Evolutionary conservation across 768 basidiomycete genomes (phyloP).

Genomic region (Lactarius deliciosus): DNA sequence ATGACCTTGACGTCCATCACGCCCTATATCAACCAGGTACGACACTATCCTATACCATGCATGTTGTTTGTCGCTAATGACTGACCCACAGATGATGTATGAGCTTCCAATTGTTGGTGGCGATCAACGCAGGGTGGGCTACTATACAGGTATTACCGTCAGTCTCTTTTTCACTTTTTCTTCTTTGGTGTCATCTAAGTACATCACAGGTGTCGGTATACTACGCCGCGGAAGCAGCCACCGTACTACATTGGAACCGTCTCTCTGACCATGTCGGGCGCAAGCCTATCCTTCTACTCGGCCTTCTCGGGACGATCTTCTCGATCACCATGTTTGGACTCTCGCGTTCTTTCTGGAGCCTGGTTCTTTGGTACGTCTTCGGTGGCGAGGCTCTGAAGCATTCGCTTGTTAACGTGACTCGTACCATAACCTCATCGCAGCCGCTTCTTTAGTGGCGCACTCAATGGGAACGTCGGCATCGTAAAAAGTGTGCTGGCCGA

Average conservation of each 20-base stretch:
- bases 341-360: constrained; percentile 36
- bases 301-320: constrained; percentile 36
- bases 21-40: constrained; percentile 50
- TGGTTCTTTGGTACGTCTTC: constrained; percentile 31
- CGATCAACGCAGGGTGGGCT: constrained; percentile 46
- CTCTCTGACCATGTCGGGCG: constrained; percentile 48
- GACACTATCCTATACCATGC: not conserved
- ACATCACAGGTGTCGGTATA: constrained; percentile 44
- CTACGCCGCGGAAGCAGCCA: constrained; percentile 46
- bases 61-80: not conserved
- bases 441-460: not conserved
- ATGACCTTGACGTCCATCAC: constrained; percentile 36
- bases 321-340: constrained; percentile 40
- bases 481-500: constrained; percentile 72
- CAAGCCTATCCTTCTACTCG: constrained; percentile 44
- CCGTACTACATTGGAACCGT: constrained; percentile 47
- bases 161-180: constrained; percentile 29
- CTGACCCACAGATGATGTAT: constrained; percentile 39
- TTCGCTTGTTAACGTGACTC: not conserved
- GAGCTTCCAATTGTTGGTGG: constrained; percentile 45
- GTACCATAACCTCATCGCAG: not conserved
- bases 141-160: constrained; percentile 50
- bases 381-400: not conserved
- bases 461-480: constrained; percentile 41
- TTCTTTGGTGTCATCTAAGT: not conserved